Base-by-base conservation (phyloP, 2,329 filamentous ascomycete species). In the Arthrobotrys conoides region DNA sequence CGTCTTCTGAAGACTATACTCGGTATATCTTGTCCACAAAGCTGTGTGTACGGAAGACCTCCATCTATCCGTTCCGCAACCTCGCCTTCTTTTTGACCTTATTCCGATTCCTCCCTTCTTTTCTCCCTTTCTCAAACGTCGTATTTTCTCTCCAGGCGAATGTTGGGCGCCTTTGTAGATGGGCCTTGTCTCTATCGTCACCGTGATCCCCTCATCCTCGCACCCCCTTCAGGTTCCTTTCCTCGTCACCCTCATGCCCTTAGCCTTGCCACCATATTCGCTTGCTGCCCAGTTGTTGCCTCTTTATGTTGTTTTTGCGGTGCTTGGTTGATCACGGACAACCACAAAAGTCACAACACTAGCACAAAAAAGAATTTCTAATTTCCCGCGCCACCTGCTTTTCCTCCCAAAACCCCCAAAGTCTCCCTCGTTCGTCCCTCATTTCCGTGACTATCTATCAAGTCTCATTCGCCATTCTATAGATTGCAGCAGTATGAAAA, bases 281-380 rank as follows among this genome's bases (percentile, higher is more conserved):
- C 44, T 55, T 80, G 48, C 46, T 41, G 66, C 63, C 24, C 65
- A 53, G 53, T 59, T 46, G 53, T 51, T 53, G 71, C 79, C 64
- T 71, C 68, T 71, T 67, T 66, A 66, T 71, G 65, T 71, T 59
- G 57, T 61, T 61, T n/a, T 33, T 44, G 33, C 44, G 36, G 57
- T 68, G 70, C 67, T 71, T 80, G 61, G 66, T 79, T 69, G 63
- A 71, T 69, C 70, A 46, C 73, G 66, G 69, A 70, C 66, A 49
- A 55, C 48, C 64, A 71, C 69, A 75, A 69, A n/a, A 61, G 48
- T 38, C 64, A 71, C 69, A 75, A 69, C 76, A 68, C 75, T 76
- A 81, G 71, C 59, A 77, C 67, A 61, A 72, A 80, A 71, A 55
- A 77, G 71, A 76, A 76, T 72, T 63, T 71, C 61, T 81, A 81